Evolutionary conservation across 2,329 filamentous ascomycete species (phyloP).

Genomic region (Scedosporium dehoogii): DNA sequence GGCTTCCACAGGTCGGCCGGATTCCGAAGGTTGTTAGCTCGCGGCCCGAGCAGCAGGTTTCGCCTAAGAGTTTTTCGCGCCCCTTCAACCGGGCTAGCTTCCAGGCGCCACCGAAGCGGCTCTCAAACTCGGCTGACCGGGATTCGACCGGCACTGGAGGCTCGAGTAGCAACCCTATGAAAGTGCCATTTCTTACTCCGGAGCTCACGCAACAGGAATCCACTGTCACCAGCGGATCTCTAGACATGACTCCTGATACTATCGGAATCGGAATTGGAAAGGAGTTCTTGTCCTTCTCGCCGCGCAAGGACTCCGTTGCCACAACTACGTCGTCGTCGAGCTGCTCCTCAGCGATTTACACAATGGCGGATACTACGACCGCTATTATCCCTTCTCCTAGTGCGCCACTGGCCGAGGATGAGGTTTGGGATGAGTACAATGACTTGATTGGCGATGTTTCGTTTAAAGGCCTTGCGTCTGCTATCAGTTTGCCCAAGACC

Average conservation of each 20-base stretch:
- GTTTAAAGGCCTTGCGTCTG: conserved; percentile 34
- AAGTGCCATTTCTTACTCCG: conserved; percentile 23
- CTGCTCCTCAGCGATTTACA: conserved; percentile 49
- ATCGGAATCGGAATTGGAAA: conserved; percentile 18
- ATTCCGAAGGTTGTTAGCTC: conserved; percentile 74
- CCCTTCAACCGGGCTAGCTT: conserved; percentile 58
- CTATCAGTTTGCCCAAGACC: conserved; percentile 19
- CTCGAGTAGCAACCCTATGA: conserved; percentile 27
- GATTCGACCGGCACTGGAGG: conserved; percentile 28
- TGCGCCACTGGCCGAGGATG: conserved; percentile 64
- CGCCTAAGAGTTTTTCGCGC: conserved; percentile 74
- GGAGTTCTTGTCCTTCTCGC: conserved; percentile 68
- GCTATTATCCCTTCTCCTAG: conserved; percentile 54
- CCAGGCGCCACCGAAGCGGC: conserved; percentile 22
- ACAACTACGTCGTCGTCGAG: conserved; percentile 50
- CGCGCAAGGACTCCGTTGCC: conserved; percentile 61
- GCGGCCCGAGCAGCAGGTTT: conserved; percentile 54
- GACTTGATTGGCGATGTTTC: conserved; percentile 66
- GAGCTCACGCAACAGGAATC: conserved; percentile 27
- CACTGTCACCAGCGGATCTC: conserved; percentile 20
- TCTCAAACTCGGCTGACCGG: conserved; percentile 13
- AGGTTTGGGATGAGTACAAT: conserved; percentile 91
- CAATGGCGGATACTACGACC: conserved; percentile 52
- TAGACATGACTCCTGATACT: conserved; percentile 20
- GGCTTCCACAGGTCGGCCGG: conserved; percentile 71